These are phyloP conservation scores for Lyophyllum decastes DNA, from an alignment of 768 basidiomycete genomes.

Conservation along the genomic window DNA sequence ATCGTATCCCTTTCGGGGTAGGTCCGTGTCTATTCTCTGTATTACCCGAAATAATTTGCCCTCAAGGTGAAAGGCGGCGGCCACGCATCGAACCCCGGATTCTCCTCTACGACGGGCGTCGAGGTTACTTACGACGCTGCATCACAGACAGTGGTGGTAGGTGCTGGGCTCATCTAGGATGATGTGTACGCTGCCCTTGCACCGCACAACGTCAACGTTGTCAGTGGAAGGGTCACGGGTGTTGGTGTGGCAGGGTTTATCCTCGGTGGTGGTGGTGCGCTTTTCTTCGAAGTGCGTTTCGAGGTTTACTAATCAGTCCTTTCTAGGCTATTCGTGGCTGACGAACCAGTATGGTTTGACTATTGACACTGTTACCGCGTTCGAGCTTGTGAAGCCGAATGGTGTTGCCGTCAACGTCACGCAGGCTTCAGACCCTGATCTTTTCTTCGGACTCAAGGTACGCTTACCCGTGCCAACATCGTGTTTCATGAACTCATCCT, in stretches of 20 bases:
- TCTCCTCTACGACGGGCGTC: slow-evolving; percentile 61
- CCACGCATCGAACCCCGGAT: slow-evolving; percentile 53
- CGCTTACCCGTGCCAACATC: background rate
- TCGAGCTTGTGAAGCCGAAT: slow-evolving; percentile 58
- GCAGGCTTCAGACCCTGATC: slow-evolving; percentile 29
- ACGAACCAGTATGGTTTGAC: slow-evolving; percentile 64
- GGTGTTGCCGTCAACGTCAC: slow-evolving; percentile 43
- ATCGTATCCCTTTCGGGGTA: slow-evolving; percentile 56
- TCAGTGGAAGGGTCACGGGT: slow-evolving; percentile 60
- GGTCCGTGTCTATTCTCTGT: slow-evolving; percentile 6
- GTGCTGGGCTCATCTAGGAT: slow-evolving; percentile 62
- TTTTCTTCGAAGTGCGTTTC: slow-evolving; percentile 37
- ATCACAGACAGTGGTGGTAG: slow-evolving; percentile 41
- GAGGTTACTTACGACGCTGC: slow-evolving; percentile 38
- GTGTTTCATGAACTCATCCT: background rate
- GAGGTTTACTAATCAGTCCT: slow-evolving; percentile 25
- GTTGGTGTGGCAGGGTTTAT: slow-evolving; percentile 62
- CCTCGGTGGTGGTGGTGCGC: slow-evolving; percentile 53
- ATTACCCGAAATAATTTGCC: too few relatives aligned
- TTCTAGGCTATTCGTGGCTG: slow-evolving; percentile 63
- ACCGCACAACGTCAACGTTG: slow-evolving; percentile 51
- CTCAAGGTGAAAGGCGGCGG: slow-evolving; percentile 71
- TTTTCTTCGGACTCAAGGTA: slow-evolving; percentile 47
- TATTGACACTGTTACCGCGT: slow-evolving; percentile 52
- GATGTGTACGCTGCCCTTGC: slow-evolving; percentile 56